phyloP scores from a whole-genome alignment of 345 rosid genomes.

The Salix koriyanagi region DNA sequence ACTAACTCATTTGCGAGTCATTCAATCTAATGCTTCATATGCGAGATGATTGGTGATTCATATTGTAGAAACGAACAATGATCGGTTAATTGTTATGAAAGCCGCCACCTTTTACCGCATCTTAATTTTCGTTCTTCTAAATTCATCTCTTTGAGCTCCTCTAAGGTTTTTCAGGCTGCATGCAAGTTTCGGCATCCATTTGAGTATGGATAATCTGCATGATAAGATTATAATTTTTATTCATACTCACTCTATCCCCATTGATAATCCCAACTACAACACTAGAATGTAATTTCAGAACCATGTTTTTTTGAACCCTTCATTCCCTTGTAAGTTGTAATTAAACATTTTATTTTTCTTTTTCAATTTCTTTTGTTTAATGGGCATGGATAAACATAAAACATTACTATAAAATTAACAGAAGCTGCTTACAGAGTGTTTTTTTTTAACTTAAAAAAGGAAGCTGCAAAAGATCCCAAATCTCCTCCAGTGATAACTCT shows the following conservation, averaged over 20 bases:
- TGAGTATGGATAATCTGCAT: not conserved
- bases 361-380: not conserved
- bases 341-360: too few relatives aligned
- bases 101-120: not conserved
- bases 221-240: too few relatives aligned
- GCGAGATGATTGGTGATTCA: constrained; percentile 30
- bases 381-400: too few relatives aligned
- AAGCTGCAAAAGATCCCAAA: not conserved
- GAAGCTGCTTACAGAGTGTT: too few relatives aligned
- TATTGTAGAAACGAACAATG: constrained; percentile 28
- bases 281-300: too few relatives aligned
- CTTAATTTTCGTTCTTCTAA: not conserved
- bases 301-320: too few relatives aligned
- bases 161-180: too few relatives aligned
- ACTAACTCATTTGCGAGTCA: constrained; percentile 28
- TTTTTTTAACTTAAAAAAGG: too few relatives aligned
- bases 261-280: too few relatives aligned
- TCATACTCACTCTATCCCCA: too few relatives aligned
- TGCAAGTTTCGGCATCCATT: not conserved
- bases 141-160: not conserved
- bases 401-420: too few relatives aligned
- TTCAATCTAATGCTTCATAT: constrained; percentile 22
- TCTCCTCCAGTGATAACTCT: not conserved
- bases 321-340: too few relatives aligned
- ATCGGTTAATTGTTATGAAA: constrained; percentile 20